phyloP scores from a whole-genome alignment of 441 rosid species.

The Brassica balearica region DNA sequence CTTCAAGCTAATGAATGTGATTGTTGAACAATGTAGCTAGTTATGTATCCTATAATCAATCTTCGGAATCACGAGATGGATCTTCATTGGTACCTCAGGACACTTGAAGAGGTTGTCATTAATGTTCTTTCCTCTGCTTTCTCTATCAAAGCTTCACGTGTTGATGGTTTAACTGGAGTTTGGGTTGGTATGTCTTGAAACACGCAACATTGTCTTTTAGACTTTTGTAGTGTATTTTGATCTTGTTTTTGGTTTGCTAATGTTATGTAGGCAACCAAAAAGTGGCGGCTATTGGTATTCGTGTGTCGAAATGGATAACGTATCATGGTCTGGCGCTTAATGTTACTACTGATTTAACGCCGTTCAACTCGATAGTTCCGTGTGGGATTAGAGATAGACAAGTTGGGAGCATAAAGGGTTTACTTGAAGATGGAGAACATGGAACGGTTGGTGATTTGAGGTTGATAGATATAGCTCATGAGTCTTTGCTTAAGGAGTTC shows the following conservation, averaged over 20 bases:
- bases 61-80: slow-evolving; percentile 91
- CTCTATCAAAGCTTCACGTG: slow-evolving; percentile 72
- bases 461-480: slow-evolving; percentile 53
- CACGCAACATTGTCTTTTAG: neutral
- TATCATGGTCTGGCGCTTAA: slow-evolving; percentile 88
- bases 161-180: slow-evolving; percentile 85
- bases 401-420: slow-evolving; percentile 73
- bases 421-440: slow-evolving; percentile 44
- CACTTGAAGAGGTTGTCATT: slow-evolving; percentile 73
- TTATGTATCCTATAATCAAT: slow-evolving; percentile 85
- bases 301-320: slow-evolving; percentile 76
- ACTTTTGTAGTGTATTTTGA: neutral
- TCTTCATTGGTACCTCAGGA: slow-evolving; percentile 95
- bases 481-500: slow-evolving; percentile 70
- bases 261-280: slow-evolving; percentile 68
- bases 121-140: slow-evolving; percentile 66
- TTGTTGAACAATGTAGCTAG: slow-evolving; percentile 58
- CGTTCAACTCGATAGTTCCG: slow-evolving; percentile 77
- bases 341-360: slow-evolving; percentile 78
- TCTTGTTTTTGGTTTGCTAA: slow-evolving; percentile 14
- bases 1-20: slow-evolving; percentile 23
- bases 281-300: slow-evolving; percentile 83
- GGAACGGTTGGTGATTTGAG: slow-evolving; percentile 37
- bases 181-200: slow-evolving; percentile 73
- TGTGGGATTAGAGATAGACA: slow-evolving; percentile 74